Base-by-base conservation (phyloP, 805 yeast species). In the Ogataea pilisensis region DNA sequence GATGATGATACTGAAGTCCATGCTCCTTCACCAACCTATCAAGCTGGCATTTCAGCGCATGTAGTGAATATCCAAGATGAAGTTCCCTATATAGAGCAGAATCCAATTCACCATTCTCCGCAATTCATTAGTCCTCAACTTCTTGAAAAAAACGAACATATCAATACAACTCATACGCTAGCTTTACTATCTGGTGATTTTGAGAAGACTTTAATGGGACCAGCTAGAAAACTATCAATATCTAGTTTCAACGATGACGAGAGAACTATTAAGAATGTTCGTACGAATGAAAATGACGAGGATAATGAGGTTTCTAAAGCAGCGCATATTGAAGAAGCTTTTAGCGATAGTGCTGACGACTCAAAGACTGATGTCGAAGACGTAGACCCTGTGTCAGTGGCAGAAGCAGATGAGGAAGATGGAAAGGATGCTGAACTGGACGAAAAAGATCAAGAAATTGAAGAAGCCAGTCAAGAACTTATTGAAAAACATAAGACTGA, bases 281-380 rank as follows among this genome's bases (percentile, higher is more conserved):
- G n/a, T n/a, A n/a, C n/a, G n/a, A n/a, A n/a, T n/a, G 33, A 26
- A 1, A 38, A 56, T 25, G 51, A 51, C 11, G 63, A 55, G 22
- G 49, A 55, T 4, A 60, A 62, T 19, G 57, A 55, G n/a, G 54
- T 54, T 8, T 49, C 46, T 19, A 63, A 48, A 31, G 51, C 52
- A 31, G 44, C 47, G 14, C 54, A 53, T 25, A 53, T 48, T 8
- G 36, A 33, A 36, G 37, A 5, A 36, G 31, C 28, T 24, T 38
- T 26, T 9, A 41, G 37, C 14, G n/a, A 31, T 14, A 37, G 39
- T 20, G 41, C 46, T 22, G 49, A 42, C 11, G 46, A 46, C 8
- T 37, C 48, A 13, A 37, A 36, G 17, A 43, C 48, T 14, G 51
- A 41, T 31, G 45, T 28, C 18, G 49, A 42, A 20, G 41, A 38